Base-by-base conservation (phyloP, 768 basidiomycete species). In the Mycena rebaudengoi region DNA sequence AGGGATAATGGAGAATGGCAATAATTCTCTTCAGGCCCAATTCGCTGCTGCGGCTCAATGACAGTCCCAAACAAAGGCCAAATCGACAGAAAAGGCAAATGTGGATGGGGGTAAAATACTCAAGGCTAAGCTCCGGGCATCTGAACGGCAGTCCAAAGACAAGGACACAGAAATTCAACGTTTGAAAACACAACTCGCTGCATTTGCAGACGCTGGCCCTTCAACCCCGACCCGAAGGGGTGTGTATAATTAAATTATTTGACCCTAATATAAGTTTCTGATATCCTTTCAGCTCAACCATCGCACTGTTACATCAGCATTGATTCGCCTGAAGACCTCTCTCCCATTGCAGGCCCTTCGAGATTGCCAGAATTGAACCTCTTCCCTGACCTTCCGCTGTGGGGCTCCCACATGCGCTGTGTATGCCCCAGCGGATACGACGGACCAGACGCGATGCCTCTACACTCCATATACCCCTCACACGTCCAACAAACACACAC, bases 1-100 rank as follows among this genome's bases (percentile, higher is more conserved):
- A 6, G 56, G 56, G 4, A 20, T 58, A 21, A 2, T 37, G 23
- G 56, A 58, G 37, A 58, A 58, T 23, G 46, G 56, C 16, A 58
- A 58, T 12, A 58, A 58, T n/a, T 43, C 40, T 16, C 53, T 43
- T 2, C 16, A 41, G 16, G 18, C 53, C 1, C 40, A 41, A 0
- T 55, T 30, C 18, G 39, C 41, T 8, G 29, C 40, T 10, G 7
- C 26, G 11, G 53, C 53, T 8, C 40, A 41, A 0, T 41, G 41
- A 3, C 53, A 55, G 13, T 13, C 53, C 12, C 29, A 41, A 5
- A 8, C 28, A 13, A 20, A 16, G 18, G 29, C 11, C 7, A 44
- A 43, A 5, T 5, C 28, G 8, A 30, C 41, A 4, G 53, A 55
- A 23, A 18, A 2, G 3, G 20, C n/a, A 11, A 43, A 43, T 0